Evolutionary conservation across 345 rosid genomes (phyloP), one percentile per base, ranked within the genome.

Genomic region (Camelina neglecta): DNA sequence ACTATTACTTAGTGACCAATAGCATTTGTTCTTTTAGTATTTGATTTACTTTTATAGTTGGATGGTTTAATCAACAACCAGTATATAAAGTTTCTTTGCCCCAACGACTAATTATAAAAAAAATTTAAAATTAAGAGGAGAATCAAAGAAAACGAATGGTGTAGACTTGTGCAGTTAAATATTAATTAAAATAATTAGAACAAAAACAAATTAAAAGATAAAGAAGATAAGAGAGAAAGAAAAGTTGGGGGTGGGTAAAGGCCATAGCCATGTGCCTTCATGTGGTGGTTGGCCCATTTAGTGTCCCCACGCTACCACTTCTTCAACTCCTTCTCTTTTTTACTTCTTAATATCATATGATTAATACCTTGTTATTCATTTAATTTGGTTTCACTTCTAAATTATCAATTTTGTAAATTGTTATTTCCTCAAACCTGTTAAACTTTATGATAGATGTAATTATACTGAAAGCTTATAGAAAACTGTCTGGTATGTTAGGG

Each of bases 201-300:
- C 13, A n/a, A 41, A 48, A 21, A 29, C 50, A 67, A 8, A 50
- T 50, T 75, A 68, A 63, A 64, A 64, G 67, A 60, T 48, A 79
- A 79, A 44, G 47, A 38, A 68, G 82, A 74, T 74, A 60, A 74
- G 69, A 54, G 65, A 66, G 60, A 62, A 69, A 73, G 45, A 38
- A 54, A 67, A 55, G 75, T 62, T 7, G 58, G 70, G 42, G 73
- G 75, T 69, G 49, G 79, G 75, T 69, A 75, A 80, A 59, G 74
- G 71, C 74, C 63, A 57, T 49, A 69, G 79, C 83, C 83, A 80
- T 80, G 83, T 80, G 83, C 83, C 44, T 69, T 75, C 83, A 80
- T 80, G 80, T 80, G 83, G 80, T 75, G 65, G 83, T 80, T 75
- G 80, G 80, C 76, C 80, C 72, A 75, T 75, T 13, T 44, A 9